Conservation (phyloP, 495 filamentous ascomycete genomes). For the Aspergillus ostianus region DNA sequence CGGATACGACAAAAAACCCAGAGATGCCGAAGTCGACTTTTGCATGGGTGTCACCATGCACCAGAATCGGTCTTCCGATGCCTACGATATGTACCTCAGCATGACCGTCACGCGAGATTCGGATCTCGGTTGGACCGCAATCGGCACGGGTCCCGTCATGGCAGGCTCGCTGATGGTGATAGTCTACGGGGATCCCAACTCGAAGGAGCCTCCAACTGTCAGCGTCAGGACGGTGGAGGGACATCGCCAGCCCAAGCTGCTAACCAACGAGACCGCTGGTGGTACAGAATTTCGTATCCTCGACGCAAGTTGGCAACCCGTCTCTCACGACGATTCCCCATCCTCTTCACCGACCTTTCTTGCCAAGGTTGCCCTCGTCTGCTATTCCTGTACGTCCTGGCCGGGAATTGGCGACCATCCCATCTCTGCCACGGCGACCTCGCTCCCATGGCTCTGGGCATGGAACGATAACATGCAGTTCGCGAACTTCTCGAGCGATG, state of each 20-base stretch:
- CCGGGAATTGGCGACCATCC: not conserved
- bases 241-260: conserved; percentile 8
- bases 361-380: conserved; percentile 5
- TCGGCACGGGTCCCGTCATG: conserved; percentile 13
- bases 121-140: conserved; percentile 12
- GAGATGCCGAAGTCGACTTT: conserved; percentile 7
- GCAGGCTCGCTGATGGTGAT: conserved; percentile 14
- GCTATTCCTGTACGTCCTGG: conserved; percentile 10
- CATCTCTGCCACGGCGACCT: conserved; percentile 2
- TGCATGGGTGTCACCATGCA: conserved; percentile 13
- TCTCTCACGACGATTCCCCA: not conserved
- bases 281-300: conserved; percentile 9
- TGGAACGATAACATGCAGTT: conserved; percentile 13
- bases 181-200: conserved; percentile 12
- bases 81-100: conserved; percentile 12
- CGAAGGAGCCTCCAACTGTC: conserved; percentile 5
- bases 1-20: conserved; percentile 1
- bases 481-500: not conserved
- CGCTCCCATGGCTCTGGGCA: conserved; percentile 16
- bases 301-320: conserved; percentile 2
- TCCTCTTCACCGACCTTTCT: not conserved
- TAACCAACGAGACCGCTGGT: conserved; percentile 1
- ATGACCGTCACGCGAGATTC: conserved; percentile 11
- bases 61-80: conserved; percentile 8
- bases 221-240: conserved; percentile 11